A percentile compares a stretch with the other conserved stretches of the same genome.
phyloP scores from a whole-genome alignment of 2,329 filamentous ascomycete species.

The Achaetomium macrosporum region DNA sequence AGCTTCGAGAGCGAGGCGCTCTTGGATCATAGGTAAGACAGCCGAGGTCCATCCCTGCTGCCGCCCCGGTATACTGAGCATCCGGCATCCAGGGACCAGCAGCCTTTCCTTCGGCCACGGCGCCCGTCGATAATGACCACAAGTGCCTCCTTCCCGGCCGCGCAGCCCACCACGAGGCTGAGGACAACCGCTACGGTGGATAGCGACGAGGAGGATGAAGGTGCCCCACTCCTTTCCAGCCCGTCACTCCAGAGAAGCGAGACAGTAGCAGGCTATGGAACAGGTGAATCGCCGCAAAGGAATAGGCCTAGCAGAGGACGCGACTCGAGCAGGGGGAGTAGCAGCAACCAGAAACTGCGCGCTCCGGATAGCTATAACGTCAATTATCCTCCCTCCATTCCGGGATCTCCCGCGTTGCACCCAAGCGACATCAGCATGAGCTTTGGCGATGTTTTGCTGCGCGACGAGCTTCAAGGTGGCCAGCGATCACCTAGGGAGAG shows the following conservation, averaged over 20 bases:
- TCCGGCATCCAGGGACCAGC: constrained; percentile 45
- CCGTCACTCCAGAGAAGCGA: constrained; percentile 35
- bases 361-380: constrained; percentile 51
- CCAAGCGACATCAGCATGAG: constrained; percentile 47
- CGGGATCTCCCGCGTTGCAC: constrained; percentile 53
- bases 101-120: constrained; percentile 54
- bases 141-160: constrained; percentile 31
- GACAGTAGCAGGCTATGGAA: constrained; percentile 37
- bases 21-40: constrained; percentile 71
- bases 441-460: constrained; percentile 65
- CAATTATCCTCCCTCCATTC: constrained; percentile 64
- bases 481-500: constrained; percentile 16
- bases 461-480: constrained; percentile 52
- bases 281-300: constrained; percentile 34
- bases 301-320: constrained; percentile 36
- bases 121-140: constrained; percentile 47
- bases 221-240: constrained; percentile 50
- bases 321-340: constrained; percentile 48
- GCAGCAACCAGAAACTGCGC: constrained; percentile 33
- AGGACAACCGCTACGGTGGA: constrained; percentile 27
- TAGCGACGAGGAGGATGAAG: constrained; percentile 49
- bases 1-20: constrained; percentile 86
- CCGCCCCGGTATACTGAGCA: constrained; percentile 16
- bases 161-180: constrained; percentile 31
- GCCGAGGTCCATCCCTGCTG: not conserved